These are phyloP conservation scores for Polygonum maritimum DNA, from an alignment of 148 eudicot genomes.

Conservation along the genomic window DNA sequence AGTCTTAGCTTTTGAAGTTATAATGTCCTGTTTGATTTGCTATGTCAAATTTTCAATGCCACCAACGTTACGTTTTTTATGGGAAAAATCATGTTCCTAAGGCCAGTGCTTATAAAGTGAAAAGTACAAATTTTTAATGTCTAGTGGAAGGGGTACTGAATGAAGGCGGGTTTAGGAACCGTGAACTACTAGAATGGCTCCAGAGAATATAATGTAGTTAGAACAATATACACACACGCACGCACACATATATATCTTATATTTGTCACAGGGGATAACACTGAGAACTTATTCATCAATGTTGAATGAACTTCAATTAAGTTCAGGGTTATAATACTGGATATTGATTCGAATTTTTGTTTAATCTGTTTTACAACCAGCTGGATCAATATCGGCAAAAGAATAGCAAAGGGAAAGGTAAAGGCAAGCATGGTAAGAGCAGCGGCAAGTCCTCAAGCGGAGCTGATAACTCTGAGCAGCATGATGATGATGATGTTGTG, in stretches of 20 bases:
- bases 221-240: not conserved
- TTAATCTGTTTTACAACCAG: constrained; percentile 32
- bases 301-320: not conserved
- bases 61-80: not conserved
- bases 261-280: not conserved
- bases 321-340: not conserved
- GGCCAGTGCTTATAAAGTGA: not conserved
- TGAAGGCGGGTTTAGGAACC: not conserved
- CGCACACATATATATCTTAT: not conserved
- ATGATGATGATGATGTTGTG: constrained; percentile 23
- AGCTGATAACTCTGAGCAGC: constrained; percentile 34
- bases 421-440: constrained; percentile 26
- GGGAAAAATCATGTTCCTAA: too few species aligned
- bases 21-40: constrained; percentile 1
- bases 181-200: not conserved
- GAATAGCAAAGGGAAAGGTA: constrained; percentile 49
- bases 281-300: not conserved
- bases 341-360: constrained; percentile 4
- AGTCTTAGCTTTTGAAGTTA: not conserved
- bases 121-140: not conserved
- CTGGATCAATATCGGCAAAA: constrained; percentile 88
- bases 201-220: not conserved
- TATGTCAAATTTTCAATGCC: not conserved
- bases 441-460: constrained; percentile 30
- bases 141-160: not conserved